Conservation (phyloP, 73 alveolate genomes). For the Uronychia setigera region DNA sequence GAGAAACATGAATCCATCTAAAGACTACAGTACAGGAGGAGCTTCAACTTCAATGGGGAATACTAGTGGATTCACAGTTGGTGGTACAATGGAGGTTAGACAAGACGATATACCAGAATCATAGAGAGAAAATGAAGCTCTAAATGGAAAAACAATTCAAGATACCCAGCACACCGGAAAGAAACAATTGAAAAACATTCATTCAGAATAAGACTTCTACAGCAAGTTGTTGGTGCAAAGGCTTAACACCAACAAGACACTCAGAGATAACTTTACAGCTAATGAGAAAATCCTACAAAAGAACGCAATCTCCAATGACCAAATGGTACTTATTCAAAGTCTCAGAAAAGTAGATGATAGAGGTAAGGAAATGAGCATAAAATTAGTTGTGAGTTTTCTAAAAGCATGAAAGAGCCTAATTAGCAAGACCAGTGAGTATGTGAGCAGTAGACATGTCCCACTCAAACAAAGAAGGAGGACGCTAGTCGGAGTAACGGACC, state of each 20-base stretch:
- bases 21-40: not conserved
- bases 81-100: too few relatives aligned
- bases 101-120: not conserved
- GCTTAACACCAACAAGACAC: not conserved
- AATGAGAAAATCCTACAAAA: not conserved
- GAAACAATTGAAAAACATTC: not conserved
- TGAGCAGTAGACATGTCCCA: too few relatives aligned
- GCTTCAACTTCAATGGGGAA: too few relatives aligned
- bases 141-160: not conserved
- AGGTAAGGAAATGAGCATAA: too few relatives aligned
- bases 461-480: too few relatives aligned
- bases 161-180: not conserved
- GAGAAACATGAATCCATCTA: not conserved
- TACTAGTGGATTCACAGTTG: too few relatives aligned
- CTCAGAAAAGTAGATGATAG: not conserved
- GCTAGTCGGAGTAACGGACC: too few relatives aligned
- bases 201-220: not conserved
- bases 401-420: not conserved
- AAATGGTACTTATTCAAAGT: not conserved
- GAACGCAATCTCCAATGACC: not conserved
- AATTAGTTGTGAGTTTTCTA: not conserved
- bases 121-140: not conserved
- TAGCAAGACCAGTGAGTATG: not conserved
- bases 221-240: not conserved
- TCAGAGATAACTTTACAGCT: not conserved